phyloP scores from a whole-genome alignment of 495 filamentous ascomycete species.

The Trichoderma asperelloides region DNA sequence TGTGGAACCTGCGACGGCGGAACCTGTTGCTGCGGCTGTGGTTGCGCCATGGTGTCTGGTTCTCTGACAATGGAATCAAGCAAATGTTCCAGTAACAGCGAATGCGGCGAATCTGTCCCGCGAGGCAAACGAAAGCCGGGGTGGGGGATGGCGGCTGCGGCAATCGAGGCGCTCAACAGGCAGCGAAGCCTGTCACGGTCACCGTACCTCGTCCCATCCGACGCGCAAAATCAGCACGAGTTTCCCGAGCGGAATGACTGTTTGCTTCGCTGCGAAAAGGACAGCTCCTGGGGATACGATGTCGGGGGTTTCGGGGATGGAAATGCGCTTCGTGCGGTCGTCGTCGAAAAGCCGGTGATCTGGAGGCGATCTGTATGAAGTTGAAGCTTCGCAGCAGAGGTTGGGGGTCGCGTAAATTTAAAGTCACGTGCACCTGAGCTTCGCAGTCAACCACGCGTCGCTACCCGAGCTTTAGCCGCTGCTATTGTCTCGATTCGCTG shows the following conservation, averaged over 20 bases:
- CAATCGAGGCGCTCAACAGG: slow-evolving; percentile 10
- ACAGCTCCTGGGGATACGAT: not conserved
- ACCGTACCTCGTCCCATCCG: slow-evolving; percentile 8
- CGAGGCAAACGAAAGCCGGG: not conserved
- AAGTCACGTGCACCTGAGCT: slow-evolving; percentile 10
- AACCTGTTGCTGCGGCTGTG: slow-evolving; percentile 38
- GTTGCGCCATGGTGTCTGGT: slow-evolving; percentile 54
- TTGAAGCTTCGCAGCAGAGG: not conserved
- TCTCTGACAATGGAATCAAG: slow-evolving; percentile 51
- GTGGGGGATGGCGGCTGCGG: not conserved
- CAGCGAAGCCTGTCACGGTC: slow-evolving; percentile 9
- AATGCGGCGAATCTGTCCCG: not conserved
- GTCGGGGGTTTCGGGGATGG: not conserved
- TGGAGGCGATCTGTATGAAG: not conserved
- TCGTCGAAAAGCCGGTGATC: not conserved
- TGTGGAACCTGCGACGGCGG: slow-evolving; percentile 18
- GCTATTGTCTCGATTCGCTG: not conserved
- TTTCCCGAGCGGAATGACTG: not conserved
- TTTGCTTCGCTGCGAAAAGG: not conserved
- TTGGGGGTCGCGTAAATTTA: slow-evolving; percentile 12
- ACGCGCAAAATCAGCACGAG: slow-evolving; percentile 20
- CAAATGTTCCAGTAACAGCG: slow-evolving; percentile 37
- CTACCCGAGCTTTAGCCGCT: not conserved
- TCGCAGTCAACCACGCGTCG: not conserved
- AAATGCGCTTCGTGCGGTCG: slow-evolving; percentile 1